Evolutionary conservation across 257 asterid species (phyloP).

Genomic region (Solanum lignicaule): DNA sequence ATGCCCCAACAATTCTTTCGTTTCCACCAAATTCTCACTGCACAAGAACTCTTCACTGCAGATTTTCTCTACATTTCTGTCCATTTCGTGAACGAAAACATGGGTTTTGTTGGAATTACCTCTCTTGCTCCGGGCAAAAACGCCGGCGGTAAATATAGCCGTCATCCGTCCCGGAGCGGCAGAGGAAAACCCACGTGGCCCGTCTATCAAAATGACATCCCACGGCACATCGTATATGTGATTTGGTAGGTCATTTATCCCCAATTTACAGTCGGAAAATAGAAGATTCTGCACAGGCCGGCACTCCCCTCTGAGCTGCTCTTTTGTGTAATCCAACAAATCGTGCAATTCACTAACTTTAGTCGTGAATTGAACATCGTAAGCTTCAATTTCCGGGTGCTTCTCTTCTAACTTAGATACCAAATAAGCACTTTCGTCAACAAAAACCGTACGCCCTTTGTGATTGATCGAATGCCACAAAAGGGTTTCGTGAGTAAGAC

Average conservation of each 20-base stretch:
- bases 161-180: conserved; percentile 69
- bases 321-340: conserved; percentile 33
- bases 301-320: conserved; percentile 35
- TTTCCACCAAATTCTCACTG: conserved; percentile 39
- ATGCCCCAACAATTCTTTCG: conserved; percentile 47
- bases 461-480: conserved; percentile 70
- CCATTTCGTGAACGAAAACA: conserved; percentile 60
- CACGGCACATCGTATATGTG: conserved; percentile 80
- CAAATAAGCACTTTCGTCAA: conserved; percentile 48
- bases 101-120: conserved; percentile 44
- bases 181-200: conserved; percentile 54
- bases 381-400: conserved; percentile 61
- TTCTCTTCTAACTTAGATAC: conserved; percentile 41
- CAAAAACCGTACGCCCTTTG: conserved; percentile 68
- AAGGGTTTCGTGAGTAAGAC: conserved; percentile 64
- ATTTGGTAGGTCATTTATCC: conserved; percentile 72
- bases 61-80: conserved; percentile 51
- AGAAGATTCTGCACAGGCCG: conserved; percentile 74
- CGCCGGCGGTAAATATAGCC: conserved; percentile 71
- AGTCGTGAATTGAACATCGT: conserved; percentile 63
- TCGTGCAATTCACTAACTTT: conserved; percentile 54
- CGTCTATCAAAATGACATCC: conserved; percentile 69
- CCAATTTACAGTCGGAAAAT: conserved; percentile 72
- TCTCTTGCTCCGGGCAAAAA: conserved; percentile 59
- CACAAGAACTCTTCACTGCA: conserved; percentile 65